A percentile compares a stretch with the other conserved stretches of the same genome.
phyloP scores from a whole-genome alignment of 176 grass and related monocot genomes.

The Oryza longistaminata region DNA sequence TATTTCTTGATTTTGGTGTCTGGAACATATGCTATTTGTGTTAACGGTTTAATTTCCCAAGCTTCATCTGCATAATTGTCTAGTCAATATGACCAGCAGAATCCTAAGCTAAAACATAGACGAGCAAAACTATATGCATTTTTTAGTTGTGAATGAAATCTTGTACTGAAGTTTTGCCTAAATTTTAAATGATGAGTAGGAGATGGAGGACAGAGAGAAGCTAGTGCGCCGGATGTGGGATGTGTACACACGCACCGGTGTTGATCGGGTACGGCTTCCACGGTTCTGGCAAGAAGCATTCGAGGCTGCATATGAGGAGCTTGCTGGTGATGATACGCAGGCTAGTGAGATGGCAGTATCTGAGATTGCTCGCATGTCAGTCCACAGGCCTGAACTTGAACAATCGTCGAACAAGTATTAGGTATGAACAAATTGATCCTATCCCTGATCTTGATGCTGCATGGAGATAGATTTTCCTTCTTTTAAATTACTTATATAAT shows the following conservation, averaged over 20 bases:
- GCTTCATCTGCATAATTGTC: conserved; percentile 1
- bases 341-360: conserved; percentile 56
- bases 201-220: conserved; percentile 92
- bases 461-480: not conserved
- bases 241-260: conserved; percentile 57
- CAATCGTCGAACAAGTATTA: conserved; percentile 43
- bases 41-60: not conserved
- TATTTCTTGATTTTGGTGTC: conserved; percentile 6
- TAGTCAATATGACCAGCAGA: not conserved
- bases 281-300: conserved; percentile 86
- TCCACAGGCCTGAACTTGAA: conserved; percentile 66
- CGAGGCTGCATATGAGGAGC: conserved; percentile 85
- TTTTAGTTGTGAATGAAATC: not conserved
- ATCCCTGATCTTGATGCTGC: not conserved
- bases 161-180: not conserved
- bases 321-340: conserved; percentile 63
- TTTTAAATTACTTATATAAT: not conserved
- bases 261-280: conserved; percentile 53
- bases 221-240: conserved; percentile 84
- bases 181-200: conserved; percentile 44
- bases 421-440: conserved; percentile 10
- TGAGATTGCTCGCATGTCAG: conserved; percentile 72
- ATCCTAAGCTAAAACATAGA: not conserved
- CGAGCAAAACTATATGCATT: not conserved
- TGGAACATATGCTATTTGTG: not conserved